Evolutionary conservation across 2,329 filamentous ascomycete genomes (phyloP), one percentile per base, ranked within the genome.

Genomic region (Pseudogymnoascus sp.): DNA sequence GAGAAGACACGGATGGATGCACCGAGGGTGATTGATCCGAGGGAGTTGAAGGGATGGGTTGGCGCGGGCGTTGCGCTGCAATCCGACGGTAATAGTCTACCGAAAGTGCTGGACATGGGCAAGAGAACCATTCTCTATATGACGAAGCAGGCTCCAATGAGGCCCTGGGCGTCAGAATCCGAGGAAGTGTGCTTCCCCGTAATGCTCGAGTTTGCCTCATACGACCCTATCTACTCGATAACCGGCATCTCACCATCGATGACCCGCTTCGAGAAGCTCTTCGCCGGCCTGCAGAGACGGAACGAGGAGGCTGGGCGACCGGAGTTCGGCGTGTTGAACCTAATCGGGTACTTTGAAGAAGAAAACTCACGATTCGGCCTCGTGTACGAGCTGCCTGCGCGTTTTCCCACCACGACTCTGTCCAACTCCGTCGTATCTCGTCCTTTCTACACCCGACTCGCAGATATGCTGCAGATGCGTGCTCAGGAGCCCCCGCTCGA

Each of bases 271-370:
- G 85, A 88, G 72, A 86, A 82, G 69, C 75, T 88, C 12, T 86
- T 82, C 12, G 77, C 82, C 3, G 84, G 81, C 0, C 76, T 88
- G 69, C 78, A 79, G 21, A 80, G 82, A 62, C 77, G 82, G 0
- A 81, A 59, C 81, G 49, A 77, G 79, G 18, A 78, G 79, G 1
- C 80, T 76, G 5, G 80, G 76, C 23, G 81, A 86, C 1, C 89
- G 82, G 79, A 86, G 82, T 67, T 72, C 71, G 79, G 89, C 66
- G 70, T 87, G 8, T 83, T 86, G 14, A 80, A 82, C 21, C 76
- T 88, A 49, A 75, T 88, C 11, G 86, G 84, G 2, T 93, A 91
- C 70, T 91, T 91, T 69, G 89, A 93, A 71, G 89, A 93, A 69
- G 80, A 88, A 62, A 79, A 84, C 62, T 86, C 89, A 0, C 82